Percentiles rank a stretch among this genome's conserved stretches.
Conservation (phyloP, 495 filamentous ascomycete species). For the Aspergillus taichungensis region DNA sequence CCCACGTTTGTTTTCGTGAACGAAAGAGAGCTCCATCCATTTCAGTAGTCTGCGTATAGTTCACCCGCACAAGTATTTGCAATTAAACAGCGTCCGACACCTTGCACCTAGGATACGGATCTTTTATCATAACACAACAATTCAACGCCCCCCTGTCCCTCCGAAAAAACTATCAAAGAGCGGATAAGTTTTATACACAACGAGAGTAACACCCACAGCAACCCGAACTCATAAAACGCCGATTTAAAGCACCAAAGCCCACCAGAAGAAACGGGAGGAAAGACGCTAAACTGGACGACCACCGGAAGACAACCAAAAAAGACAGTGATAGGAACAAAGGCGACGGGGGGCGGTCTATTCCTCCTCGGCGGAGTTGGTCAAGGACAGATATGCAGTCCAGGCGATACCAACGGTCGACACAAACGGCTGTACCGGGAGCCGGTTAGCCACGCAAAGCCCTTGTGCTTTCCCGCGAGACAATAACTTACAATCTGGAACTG, state of each 20-base stretch:
- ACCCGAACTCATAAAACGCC: background rate
- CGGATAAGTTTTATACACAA: background rate
- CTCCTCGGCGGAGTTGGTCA: conserved; percentile 85
- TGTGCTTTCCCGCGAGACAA: too few relatives aligned
- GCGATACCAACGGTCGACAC: conserved; percentile 94
- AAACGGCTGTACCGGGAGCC: conserved; percentile 59
- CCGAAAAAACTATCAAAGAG: too few relatives aligned
- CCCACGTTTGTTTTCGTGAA: too few relatives aligned
- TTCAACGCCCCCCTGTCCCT: too few relatives aligned
- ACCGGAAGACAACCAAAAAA: background rate
- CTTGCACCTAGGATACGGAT: too few relatives aligned
- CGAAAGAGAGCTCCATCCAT: too few relatives aligned
- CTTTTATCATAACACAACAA: too few relatives aligned
- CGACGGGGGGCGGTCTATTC: conserved; percentile 11
- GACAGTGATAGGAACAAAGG: background rate
- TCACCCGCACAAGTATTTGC: too few relatives aligned
- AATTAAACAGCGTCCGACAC: too few relatives aligned
- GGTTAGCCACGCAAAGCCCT: background rate
- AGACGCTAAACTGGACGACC: background rate
- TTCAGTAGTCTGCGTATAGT: too few relatives aligned
- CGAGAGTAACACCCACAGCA: background rate
- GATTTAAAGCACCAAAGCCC: background rate
- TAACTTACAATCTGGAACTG: conserved; percentile 91
- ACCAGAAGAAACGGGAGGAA: too few relatives aligned
- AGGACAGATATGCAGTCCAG: conserved; percentile 97